Conservation (phyloP, 805 yeast genomes). For the Starmera amethionina region DNA sequence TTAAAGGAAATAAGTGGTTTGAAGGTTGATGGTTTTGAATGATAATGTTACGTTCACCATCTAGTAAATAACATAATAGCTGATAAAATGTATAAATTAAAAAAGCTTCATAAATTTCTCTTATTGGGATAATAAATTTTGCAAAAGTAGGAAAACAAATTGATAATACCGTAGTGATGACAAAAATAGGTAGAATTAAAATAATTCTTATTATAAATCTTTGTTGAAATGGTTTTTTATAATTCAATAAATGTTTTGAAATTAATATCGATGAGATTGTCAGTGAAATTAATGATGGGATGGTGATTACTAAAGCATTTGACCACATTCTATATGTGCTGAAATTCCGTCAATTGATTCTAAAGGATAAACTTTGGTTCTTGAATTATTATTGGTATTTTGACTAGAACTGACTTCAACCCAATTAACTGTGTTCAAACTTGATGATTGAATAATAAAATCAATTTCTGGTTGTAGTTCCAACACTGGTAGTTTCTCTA, state of each 20-base stretch:
- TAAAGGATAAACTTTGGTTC: too few species aligned
- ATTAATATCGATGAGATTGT: constrained; percentile 31
- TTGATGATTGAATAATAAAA: constrained; percentile 9
- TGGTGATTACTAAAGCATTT: too few species aligned
- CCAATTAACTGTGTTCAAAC: constrained; percentile 3
- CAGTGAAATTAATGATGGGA: too few species aligned
- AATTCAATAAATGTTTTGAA: constrained; percentile 50
- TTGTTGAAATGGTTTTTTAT: constrained; percentile 84
- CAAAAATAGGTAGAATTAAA: constrained; percentile 72
- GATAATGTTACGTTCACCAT: constrained; percentile 77
- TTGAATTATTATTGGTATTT: too few species aligned
- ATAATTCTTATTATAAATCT: constrained; percentile 75
- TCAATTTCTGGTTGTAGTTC: neutral
- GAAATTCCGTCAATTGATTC: too few species aligned
- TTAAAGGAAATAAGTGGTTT: constrained; percentile 46
- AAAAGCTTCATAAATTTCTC: constrained; percentile 93
- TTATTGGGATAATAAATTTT: constrained; percentile 54
- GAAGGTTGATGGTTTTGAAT: constrained; percentile 68
- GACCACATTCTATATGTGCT: too few species aligned
- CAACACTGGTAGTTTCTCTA: constrained; percentile 2
- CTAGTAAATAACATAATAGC: constrained; percentile 69
- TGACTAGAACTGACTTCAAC: constrained; percentile 1
- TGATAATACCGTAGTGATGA: constrained; percentile 56
- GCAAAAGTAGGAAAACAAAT: constrained; percentile 36
- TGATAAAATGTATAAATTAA: constrained; percentile 91